A percentile compares a stretch with the other conserved stretches of the same genome.
Conservation (phyloP, 306 rosid genomes). For the Argentina anserina region DNA sequence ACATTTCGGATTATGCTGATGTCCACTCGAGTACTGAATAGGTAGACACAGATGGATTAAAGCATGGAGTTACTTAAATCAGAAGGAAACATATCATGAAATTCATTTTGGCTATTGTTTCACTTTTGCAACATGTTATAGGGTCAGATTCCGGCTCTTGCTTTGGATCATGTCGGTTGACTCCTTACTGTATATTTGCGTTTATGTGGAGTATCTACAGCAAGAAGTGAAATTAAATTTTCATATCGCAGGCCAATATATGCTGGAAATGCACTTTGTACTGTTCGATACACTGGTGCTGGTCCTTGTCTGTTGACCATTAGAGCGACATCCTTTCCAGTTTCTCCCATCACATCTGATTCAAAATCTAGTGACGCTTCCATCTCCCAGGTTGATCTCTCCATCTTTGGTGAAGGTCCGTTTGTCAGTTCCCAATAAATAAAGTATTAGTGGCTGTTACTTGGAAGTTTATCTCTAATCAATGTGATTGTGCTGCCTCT, state of each 20-base stretch:
- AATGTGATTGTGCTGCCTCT: not conserved
- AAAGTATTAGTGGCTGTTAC: constrained; percentile 2
- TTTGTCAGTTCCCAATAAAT: constrained; percentile 30
- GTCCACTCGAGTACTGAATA: not conserved
- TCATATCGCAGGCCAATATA: constrained; percentile 78
- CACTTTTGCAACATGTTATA: constrained; percentile 12
- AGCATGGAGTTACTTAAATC: not conserved
- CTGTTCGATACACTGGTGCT: constrained; percentile 66
- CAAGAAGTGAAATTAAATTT: constrained; percentile 21
- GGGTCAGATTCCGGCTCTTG: not conserved
- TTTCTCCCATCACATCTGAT: constrained; percentile 36
- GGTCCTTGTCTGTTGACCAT: constrained; percentile 83
- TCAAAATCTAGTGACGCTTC: constrained; percentile 54
- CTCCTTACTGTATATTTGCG: not conserved
- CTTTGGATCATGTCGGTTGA: constrained; percentile 19
- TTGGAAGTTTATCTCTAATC: constrained; percentile 11
- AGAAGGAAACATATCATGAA: constrained; percentile 5
- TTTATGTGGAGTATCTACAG: constrained; percentile 8
- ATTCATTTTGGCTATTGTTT: not conserved
- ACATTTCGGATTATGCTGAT: not conserved
- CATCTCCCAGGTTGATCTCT: constrained; percentile 88
- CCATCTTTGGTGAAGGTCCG: constrained; percentile 80
- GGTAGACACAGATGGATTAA: not conserved
- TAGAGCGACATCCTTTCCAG: constrained; percentile 81
- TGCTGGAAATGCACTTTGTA: constrained; percentile 94